Evolutionary conservation across 2,329 filamentous ascomycete species (phyloP).

Genomic region (Colletotrichum ledebouriae): DNA sequence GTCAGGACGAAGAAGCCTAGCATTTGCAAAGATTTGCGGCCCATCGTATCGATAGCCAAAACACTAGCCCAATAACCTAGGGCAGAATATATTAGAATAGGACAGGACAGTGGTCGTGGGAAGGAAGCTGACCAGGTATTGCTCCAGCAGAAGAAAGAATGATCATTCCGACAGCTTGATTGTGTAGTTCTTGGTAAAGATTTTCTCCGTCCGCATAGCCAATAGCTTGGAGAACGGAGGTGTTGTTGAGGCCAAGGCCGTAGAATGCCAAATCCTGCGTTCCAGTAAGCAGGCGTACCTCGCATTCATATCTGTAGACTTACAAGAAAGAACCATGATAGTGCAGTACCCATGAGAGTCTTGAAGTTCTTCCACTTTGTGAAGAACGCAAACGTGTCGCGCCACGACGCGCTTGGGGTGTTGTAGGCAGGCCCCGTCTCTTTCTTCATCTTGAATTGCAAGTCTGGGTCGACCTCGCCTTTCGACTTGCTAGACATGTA

Average conservation of each 20-base stretch:
- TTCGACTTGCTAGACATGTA: constrained; percentile 64
- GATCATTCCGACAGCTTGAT: constrained; percentile 81
- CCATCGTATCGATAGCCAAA: constrained; percentile 79
- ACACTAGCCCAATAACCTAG: constrained; percentile 84
- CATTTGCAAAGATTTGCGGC: constrained; percentile 82
- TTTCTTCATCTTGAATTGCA: constrained; percentile 67
- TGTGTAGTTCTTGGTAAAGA: constrained; percentile 77
- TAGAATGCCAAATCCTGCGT: constrained; percentile 75
- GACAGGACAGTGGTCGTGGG: background rate
- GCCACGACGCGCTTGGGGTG: constrained; percentile 77
- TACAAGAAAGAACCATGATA: constrained; percentile 84
- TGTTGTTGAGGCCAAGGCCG: constrained; percentile 81
- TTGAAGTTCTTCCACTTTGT: constrained; percentile 77
- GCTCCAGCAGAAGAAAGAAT: constrained; percentile 83
- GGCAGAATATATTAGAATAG: too few relatives aligned
- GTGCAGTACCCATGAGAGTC: constrained; percentile 79
- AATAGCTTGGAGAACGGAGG: constrained; percentile 78
- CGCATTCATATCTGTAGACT: constrained; percentile 35
- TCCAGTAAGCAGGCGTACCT: constrained; percentile 35
- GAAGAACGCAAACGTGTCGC: constrained; percentile 77
- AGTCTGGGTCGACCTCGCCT: constrained; percentile 62
- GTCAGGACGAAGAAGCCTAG: constrained; percentile 73
- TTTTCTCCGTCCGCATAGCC: constrained; percentile 75
- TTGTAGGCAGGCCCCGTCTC: constrained; percentile 66
- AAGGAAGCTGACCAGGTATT: constrained; percentile 58